Percentiles rank a stretch among this genome's conserved stretches.
Conservation (phyloP, 2,329 filamentous ascomycete genomes). For the Fusarium incarnatum region DNA sequence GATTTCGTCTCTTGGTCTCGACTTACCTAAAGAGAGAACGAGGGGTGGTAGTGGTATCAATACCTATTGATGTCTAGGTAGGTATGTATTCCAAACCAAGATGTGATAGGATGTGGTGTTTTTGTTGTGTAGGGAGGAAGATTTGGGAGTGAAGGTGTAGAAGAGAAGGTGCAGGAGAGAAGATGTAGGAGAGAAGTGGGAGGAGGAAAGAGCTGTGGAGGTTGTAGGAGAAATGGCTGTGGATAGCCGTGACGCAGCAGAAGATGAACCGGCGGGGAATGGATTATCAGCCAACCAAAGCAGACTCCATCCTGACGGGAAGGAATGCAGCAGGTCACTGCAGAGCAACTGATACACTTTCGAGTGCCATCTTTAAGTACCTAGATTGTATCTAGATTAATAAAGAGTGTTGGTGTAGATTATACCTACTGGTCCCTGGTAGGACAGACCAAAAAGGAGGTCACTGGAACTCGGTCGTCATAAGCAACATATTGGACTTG, state of each 20-base stretch:
- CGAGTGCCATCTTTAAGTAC: not conserved
- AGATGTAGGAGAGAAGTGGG: not conserved
- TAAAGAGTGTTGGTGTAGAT: not conserved
- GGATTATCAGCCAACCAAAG: not conserved
- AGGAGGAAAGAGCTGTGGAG: not conserved
- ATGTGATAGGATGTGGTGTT: not conserved
- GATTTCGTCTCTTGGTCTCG: not conserved
- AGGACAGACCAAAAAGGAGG: not conserved
- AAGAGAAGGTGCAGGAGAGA: not conserved
- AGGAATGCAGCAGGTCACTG: not conserved
- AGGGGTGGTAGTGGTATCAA: not conserved
- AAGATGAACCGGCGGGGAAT: not conserved
- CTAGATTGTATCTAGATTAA: not conserved
- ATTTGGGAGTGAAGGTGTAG: not conserved
- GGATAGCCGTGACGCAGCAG: not conserved
- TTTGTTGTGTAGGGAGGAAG: not conserved
- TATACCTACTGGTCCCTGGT: not conserved
- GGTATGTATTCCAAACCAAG: not conserved
- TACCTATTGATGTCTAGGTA: not conserved
- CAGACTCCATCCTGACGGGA: not conserved
- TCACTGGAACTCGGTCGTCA: constrained; percentile 2
- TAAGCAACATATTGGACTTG: not conserved
- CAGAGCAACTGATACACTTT: not conserved
- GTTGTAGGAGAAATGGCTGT: not conserved
- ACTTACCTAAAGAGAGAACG: not conserved